Percentiles rank a stretch among this genome's conserved stretches.
phyloP scores from a whole-genome alignment of 2,329 filamentous ascomycete species.

The Penicillium sp. region DNA sequence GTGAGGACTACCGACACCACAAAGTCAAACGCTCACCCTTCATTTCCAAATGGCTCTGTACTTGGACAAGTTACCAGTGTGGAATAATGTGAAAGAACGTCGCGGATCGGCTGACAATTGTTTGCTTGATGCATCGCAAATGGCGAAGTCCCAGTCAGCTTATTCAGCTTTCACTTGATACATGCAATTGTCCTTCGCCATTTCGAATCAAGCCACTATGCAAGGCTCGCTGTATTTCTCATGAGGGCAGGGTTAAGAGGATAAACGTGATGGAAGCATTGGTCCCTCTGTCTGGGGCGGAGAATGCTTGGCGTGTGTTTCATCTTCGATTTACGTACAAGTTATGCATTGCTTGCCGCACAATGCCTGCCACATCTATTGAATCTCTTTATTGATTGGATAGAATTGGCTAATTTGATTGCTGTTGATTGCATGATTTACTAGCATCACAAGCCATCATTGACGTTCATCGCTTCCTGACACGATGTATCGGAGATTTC shows the following conservation, averaged over 20 bases:
- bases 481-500: conserved; percentile 3
- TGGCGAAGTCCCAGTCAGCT: not conserved
- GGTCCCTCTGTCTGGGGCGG: not conserved
- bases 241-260: not conserved
- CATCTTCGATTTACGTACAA: conserved; percentile 1
- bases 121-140: not conserved
- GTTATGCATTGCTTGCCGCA: conserved; percentile 2
- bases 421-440: not conserved
- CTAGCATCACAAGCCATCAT: not conserved
- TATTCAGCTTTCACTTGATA: not conserved
- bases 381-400: not conserved
- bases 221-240: not conserved
- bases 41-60: not conserved
- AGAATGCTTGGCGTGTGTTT: conserved; percentile 6
- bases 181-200: not conserved
- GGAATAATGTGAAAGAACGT: not conserved
- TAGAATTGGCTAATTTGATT: not conserved
- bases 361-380: not conserved
- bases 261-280: not conserved
- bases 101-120: not conserved
- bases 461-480: not conserved
- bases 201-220: not conserved
- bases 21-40: not conserved
- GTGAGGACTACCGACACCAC: not conserved
- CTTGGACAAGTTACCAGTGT: not conserved